Base-by-base conservation (phyloP, 176 grass and related monocot species). In the Ampelocalamus luodianensis region DNA sequence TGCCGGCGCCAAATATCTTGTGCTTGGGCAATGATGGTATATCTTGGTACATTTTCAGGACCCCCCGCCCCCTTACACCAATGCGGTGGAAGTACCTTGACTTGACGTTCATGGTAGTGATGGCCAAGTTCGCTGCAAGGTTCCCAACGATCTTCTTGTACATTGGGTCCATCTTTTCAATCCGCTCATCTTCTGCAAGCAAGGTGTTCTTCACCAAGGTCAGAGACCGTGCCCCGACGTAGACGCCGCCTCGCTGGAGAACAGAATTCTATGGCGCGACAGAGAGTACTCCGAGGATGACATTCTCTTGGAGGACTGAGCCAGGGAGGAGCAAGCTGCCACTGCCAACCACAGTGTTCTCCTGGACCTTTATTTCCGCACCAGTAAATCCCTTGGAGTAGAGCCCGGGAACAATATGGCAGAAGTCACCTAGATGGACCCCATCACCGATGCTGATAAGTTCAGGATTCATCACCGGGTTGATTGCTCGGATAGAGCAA, bases 81-180 rank as follows among this genome's bases (percentile, higher is more conserved):
- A 91, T 94, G 51, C 89, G 83, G 78, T 94, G 89, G 89, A 91
- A 94, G 79, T 94, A 94, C 78, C 92, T 94, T 42, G 92, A 91
- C 46, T 89, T 87, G 76, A 89, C 92, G 46, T 94, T 94, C 92
- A 94, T 91, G 46, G 89, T 94, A 18, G 92, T 94, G 65, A 89
- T 87, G 22, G 92, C 92, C 49, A 94, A 54, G 81, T 94, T 94
- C 1, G 87, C 92, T 0, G 92, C 78, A n/a, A 94, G 92, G 74
- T 90, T 91, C 13, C 87, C 92, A 1, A 91, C 87, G 0, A 94
- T 89, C 79, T 91, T 94, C 81, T 87, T 94, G 66, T 94, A 94
- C 55, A 64, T 42, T 9, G 81, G 77, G 11, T 94, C 92, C 92
- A 94, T 94, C 77, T 85, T 65, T 75, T 87, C 87, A 13, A 94